These are phyloP conservation scores for Alternaria incomplexa DNA, from an alignment of 2,329 filamentous ascomycete genomes.

Conservation along the genomic window DNA sequence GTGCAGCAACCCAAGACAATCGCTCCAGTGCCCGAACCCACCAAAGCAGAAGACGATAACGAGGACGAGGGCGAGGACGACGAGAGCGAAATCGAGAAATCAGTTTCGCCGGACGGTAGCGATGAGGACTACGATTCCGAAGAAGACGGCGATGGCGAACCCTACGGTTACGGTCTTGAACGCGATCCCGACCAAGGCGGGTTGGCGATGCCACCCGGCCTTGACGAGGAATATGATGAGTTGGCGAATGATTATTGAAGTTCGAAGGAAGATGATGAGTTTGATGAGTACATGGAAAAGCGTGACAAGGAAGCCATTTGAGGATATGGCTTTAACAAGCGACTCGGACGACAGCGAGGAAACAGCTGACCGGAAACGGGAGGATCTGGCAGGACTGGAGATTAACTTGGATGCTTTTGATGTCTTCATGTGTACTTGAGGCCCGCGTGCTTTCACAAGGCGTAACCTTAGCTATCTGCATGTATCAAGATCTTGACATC, in stretches of 20 bases:
- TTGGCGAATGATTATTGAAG: not conserved
- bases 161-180: not conserved
- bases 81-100: not conserved
- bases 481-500: not conserved
- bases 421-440: not conserved
- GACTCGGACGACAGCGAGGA: not conserved
- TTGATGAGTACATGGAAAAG: not conserved
- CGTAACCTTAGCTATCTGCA: accelerated
- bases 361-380: not conserved
- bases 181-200: not conserved
- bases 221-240: not conserved
- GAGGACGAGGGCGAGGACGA: no score
- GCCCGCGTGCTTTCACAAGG: not conserved
- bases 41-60: not conserved
- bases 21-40: not conserved
- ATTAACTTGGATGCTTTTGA: not conserved
- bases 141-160: not conserved
- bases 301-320: no score
- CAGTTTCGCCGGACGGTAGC: not conserved
- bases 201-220: not conserved
- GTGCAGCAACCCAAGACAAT: not conserved
- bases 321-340: not conserved
- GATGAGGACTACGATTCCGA: not conserved
- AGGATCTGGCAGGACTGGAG: no score
- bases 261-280: not conserved